Base-by-base conservation (phyloP, 164 flowering plant genomes). In the Stephania japonica region DNA sequence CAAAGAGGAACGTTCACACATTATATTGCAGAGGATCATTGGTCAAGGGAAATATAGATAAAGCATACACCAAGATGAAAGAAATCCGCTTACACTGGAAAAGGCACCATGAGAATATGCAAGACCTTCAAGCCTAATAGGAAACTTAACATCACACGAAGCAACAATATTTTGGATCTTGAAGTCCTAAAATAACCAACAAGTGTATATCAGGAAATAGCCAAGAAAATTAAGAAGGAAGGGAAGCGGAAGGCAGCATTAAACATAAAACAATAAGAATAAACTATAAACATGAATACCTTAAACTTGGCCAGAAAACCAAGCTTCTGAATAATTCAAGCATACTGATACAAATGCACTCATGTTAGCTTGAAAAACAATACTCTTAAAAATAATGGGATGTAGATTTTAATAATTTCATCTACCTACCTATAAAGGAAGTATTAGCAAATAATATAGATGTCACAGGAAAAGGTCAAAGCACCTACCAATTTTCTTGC, bases 91-190 rank as follows among this genome's bases (percentile, higher is more conserved):
- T 77, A 92, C 98, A 82, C 92, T 88, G 72, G 91, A 87, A 75
- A 91, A 93, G 67, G 93, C 93, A 79, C 93, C 86, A 68, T 93
- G 97, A 21, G 91, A 85, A 76, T 85, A 87, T 24, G 91, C 91
- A 78, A 93, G 89, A 6, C 91, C 92, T 85, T 91, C 98, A 76
- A 91, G 94, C 77, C 93, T 84, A 42, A 93, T 91, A 9, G 98
- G 98, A 72, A 93, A 93, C 78, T 91, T 90, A 53, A 90, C 98
- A 80, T 91, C 97, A 81, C 98, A 91, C 16, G 98, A 93, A n/a
- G 92, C 97, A 65, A 93, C 97, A 43, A 93, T 91, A 67, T 93
- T 93, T 78, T 93, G 97, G 77, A 93, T 90, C 82, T 91, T 93
- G 83, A 93, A 93, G 72, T 93, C 94, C 98, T 92, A 73, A 47